Evolutionary conservation across 2,329 filamentous ascomycete species (phyloP).

Genomic region (Alternaria solani): DNA sequence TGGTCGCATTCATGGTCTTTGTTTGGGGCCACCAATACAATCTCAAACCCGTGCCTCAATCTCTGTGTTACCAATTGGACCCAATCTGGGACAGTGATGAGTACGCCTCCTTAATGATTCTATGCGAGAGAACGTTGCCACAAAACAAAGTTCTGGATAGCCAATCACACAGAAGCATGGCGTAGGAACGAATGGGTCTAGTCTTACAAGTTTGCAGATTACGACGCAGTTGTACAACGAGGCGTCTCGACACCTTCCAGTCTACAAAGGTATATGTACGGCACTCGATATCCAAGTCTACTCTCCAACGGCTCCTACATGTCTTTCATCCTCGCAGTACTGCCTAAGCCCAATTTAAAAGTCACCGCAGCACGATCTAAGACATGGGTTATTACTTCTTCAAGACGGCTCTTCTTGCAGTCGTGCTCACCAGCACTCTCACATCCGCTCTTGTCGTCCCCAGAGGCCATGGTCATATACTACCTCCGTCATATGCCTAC

Average conservation of each 20-base stretch:
- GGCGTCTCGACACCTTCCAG: not conserved
- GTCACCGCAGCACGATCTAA: not conserved
- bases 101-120: not conserved
- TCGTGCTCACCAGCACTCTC: not conserved
- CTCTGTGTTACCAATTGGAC: not conserved
- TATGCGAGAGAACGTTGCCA: not conserved
- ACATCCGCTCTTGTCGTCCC: not conserved
- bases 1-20: not conserved
- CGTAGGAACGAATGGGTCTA: not conserved
- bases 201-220: not conserved
- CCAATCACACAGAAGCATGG: not conserved
- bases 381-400: not conserved
- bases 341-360: not conserved
- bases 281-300: not conserved
- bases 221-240: not conserved
- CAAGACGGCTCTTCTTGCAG: not conserved
- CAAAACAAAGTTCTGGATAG: not conserved
- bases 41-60: not conserved
- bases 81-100: not conserved
- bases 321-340: not conserved
- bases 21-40: not conserved
- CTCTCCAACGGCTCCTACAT: not conserved
- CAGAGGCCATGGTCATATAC: not conserved
- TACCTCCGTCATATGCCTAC: not conserved
- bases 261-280: not conserved